Base-by-base conservation (phyloP, 306 rosid species). In the Prunus mira region DNA sequence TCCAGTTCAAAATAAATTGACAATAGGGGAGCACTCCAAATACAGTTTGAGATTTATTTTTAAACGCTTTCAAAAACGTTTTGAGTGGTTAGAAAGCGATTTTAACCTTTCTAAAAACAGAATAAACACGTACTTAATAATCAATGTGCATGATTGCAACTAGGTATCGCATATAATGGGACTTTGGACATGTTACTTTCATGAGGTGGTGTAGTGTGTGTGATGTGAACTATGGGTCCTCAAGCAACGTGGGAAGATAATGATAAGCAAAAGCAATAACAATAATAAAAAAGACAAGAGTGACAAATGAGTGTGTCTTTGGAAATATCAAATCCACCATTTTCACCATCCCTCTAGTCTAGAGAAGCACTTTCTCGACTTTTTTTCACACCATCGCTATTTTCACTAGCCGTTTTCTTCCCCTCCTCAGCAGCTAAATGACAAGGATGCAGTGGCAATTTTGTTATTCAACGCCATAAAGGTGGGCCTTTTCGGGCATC, bases 301-400 rank as follows among this genome's bases (percentile, higher is more conserved):
- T 25, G 54, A 9, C 15, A 27, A 19, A 58, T 7, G 13, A 41
- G 38, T 45, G 27, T 25, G 77, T 49, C 6, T 80, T 38, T 71
- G 83, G 86, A 79, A 87, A 87, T 52, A 84, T 56, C 73, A 67
- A 62, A 14, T 27, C 15, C 67, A 15, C 20, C 67, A 62, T 6
- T 58, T 24, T 55, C 57, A 62, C 83, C 68, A 78, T 56, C 69
- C 81, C 78, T 65, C 75, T 65, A 56, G 19, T 7, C 4, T 3
- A 38, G 1, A 3, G 52, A 10, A 13, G 6, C 64, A 58, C 20
- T 62, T 32, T 12, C 17, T 24, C 12, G 2, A 38, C 43, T 30
- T 55, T 67, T 76, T 67, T 56, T 45, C 57, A 14, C 65, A 9
- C 47, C 3, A 5, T 46, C 25, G 24, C 57, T 5, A 14, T 17